Percentiles rank a stretch among this genome's conserved stretches.
These are phyloP conservation scores for Pichia sp. DNA, from an alignment of 1,139 yeast genomes.

Conservation along the genomic window DNA sequence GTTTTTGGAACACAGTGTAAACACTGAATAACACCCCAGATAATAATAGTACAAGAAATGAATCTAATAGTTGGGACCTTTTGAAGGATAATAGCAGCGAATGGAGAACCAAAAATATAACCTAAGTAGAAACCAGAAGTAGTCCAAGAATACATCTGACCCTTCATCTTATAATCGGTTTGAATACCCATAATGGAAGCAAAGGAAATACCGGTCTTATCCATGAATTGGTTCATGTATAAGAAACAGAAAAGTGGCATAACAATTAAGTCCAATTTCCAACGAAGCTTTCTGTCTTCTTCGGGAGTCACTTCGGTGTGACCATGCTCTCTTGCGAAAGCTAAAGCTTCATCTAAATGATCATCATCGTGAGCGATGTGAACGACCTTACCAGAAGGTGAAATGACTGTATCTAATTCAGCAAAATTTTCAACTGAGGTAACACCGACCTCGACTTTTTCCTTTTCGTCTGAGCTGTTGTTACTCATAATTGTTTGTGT, in stretches of 20 bases:
- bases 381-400: conserved; percentile 36
- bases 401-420: conserved; percentile 27
- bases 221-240: conserved; percentile 61
- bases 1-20: conserved; percentile 41
- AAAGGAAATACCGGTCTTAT: conserved; percentile 54
- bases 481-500: no score
- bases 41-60: conserved; percentile 35
- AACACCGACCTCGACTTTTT: neutral
- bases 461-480: conserved; percentile 6
- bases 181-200: conserved; percentile 60
- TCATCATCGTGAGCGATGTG: conserved; percentile 31
- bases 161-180: conserved; percentile 48
- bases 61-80: conserved; percentile 43
- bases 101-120: conserved; percentile 49
- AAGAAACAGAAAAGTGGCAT: conserved; percentile 53
- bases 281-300: conserved; percentile 25
- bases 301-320: conserved; percentile 29
- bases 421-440: conserved; percentile 9
- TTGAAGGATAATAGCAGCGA: conserved; percentile 42
- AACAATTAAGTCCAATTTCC: conserved; percentile 53
- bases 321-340: conserved; percentile 27
- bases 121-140: conserved; percentile 56
- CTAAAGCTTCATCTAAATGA: conserved; percentile 18
- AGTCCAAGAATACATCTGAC: conserved; percentile 52
- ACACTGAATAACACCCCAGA: conserved; percentile 46